phyloP scores from a whole-genome alignment of 2,329 filamentous ascomycete genomes.

The Clathrospora elynae region DNA sequence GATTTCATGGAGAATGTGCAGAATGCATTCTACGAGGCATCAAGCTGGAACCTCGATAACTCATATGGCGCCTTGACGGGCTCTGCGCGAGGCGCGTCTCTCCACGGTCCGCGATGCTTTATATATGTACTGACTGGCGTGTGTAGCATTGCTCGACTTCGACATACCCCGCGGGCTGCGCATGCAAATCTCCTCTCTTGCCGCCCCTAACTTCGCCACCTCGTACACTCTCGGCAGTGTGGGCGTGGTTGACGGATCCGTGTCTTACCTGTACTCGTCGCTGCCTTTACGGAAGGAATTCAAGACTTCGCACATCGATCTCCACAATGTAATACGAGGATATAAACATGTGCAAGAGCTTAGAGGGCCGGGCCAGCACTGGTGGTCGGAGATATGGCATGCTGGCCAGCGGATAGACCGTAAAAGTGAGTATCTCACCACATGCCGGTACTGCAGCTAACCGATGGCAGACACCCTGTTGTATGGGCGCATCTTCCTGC shows the following conservation, averaged over 20 bases:
- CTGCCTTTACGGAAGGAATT: slow-evolving; percentile 71
- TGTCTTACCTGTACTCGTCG: slow-evolving; percentile 95
- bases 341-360: slow-evolving; percentile 79
- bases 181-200: slow-evolving; percentile 86
- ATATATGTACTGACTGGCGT: slow-evolving; percentile 14
- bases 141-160: slow-evolving; percentile 81
- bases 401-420: slow-evolving; percentile 56
- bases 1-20: slow-evolving; percentile 98
- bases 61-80: slow-evolving; percentile 86
- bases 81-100: slow-evolving; percentile 71
- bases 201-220: slow-evolving; percentile 90
- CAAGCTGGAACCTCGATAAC: slow-evolving; percentile 89
- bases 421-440: slow-evolving; percentile 47
- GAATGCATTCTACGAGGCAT: slow-evolving; percentile 83
- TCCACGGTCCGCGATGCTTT: slow-evolving; percentile 12
- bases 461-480: slow-evolving; percentile 61
- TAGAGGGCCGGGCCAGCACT: slow-evolving; percentile 55
- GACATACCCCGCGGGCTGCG: slow-evolving; percentile 81
- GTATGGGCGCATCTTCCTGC: slow-evolving; percentile 80
- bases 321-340: slow-evolving; percentile 78
- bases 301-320: slow-evolving; percentile 74
- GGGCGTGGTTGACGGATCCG: slow-evolving; percentile 92
- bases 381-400: slow-evolving; percentile 62
- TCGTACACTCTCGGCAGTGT: slow-evolving; percentile 90
- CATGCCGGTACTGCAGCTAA: slow-evolving; percentile 25